Conservation (phyloP, 208 protist species). For the Acanthamoeba sp. region DNA sequence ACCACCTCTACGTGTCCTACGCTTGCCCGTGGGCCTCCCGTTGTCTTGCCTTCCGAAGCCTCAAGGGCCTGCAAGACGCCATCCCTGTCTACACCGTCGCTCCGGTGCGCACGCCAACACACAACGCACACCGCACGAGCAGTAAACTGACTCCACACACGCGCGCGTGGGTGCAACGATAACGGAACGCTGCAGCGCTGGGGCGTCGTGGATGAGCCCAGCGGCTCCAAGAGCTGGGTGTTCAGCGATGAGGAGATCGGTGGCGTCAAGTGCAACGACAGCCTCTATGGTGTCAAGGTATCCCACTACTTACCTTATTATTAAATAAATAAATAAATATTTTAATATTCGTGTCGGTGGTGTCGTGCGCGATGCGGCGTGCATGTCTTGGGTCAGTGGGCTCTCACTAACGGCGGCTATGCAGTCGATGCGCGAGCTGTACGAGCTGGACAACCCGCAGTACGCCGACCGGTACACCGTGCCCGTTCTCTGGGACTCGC, state of each 20-base stretch:
- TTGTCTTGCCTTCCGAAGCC: conserved; percentile 60
- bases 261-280: conserved; percentile 36
- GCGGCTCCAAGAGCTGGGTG: conserved; percentile 13
- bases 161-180: not conserved
- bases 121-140: no score
- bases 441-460: conserved; percentile 78
- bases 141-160: no score
- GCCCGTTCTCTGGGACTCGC: conserved; percentile 94
- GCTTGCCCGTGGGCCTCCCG: conserved; percentile 93
- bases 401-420: not conserved
- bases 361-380: not conserved
- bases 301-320: no score
- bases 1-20: conserved; percentile 93
- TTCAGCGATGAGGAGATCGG: conserved; percentile 73
- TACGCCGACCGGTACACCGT: conserved; percentile 88
- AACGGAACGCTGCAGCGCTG: not conserved
- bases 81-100: conserved; percentile 75
- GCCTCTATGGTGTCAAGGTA: not conserved
- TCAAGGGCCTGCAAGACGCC: conserved; percentile 81
- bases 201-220: conserved; percentile 26
- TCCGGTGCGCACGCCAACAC: conserved; percentile 16
- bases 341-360: no score
- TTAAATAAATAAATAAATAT: no score
- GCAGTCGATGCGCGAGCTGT: conserved; percentile 84
- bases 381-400: not conserved